Conservation (phyloP, 768 basidiomycete genomes). For the Lepiota venenata region DNA sequence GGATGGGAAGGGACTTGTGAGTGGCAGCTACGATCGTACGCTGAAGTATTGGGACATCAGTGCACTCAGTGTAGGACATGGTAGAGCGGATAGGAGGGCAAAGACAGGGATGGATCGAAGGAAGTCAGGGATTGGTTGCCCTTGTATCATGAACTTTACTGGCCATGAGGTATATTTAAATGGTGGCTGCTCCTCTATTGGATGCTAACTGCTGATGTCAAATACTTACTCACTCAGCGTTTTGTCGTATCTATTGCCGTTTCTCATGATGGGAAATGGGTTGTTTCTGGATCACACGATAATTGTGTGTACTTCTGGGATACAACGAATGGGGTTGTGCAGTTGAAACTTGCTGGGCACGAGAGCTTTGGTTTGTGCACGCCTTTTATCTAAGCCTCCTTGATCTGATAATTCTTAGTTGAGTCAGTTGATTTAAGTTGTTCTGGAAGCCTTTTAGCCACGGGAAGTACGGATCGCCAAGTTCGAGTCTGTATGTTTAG, state of each 20-base stretch:
- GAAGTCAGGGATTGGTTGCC: slow-evolving; percentile 38
- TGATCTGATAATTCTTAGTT: slow-evolving; percentile 14
- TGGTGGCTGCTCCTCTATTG: slow-evolving; percentile 30
- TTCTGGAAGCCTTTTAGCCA: slow-evolving; percentile 27
- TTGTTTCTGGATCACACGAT: slow-evolving; percentile 77
- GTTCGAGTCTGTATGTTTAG: slow-evolving; percentile 28
- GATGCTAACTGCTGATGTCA: slow-evolving; percentile 35
- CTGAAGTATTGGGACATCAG: slow-evolving; percentile 83
- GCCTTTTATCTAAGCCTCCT: background rate
- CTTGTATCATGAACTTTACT: slow-evolving; percentile 72
- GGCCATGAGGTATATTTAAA: slow-evolving; percentile 68
- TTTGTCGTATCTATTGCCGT: slow-evolving; percentile 46
- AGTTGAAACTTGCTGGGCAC: slow-evolving; percentile 67
- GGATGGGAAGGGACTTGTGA: slow-evolving; percentile 85
- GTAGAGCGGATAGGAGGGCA: background rate
- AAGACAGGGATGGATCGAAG: slow-evolving; percentile 51
- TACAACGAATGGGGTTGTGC: slow-evolving; percentile 53
- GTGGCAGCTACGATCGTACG: slow-evolving; percentile 83
- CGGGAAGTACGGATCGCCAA: slow-evolving; percentile 31
- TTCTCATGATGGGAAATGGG: slow-evolving; percentile 76
- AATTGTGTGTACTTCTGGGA: slow-evolving; percentile 80
- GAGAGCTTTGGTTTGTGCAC: slow-evolving; percentile 20
- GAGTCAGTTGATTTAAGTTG: slow-evolving; percentile 30
- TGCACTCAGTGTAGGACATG: slow-evolving; percentile 65
- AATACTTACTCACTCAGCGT: slow-evolving; percentile 30